A percentile compares a stretch with the other conserved stretches of the same genome.
Evolutionary conservation across 2,329 filamentous ascomycete genomes (phyloP).

Genomic region (Neofusicoccum ribis): DNA sequence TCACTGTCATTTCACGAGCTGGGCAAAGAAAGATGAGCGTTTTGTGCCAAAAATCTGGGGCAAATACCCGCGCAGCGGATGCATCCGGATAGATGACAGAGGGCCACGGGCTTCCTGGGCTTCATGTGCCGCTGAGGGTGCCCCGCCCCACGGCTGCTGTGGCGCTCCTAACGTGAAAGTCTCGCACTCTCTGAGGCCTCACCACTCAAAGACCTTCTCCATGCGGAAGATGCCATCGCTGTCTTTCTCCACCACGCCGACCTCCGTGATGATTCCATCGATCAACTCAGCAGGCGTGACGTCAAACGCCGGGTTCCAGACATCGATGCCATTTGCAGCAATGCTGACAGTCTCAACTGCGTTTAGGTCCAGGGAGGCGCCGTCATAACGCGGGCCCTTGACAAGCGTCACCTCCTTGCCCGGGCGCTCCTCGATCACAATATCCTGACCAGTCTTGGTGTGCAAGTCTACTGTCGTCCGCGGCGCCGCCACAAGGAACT

Average conservation of each 20-base stretch:
- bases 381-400: conserved; percentile 69
- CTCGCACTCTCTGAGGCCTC: conserved; percentile 26
- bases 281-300: conserved; percentile 87
- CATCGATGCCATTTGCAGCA: conserved; percentile 71
- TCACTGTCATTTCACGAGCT: conserved; percentile 25
- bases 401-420: conserved; percentile 80
- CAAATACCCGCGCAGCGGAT: background rate
- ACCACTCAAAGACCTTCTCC: conserved; percentile 41
- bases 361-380: conserved; percentile 63
- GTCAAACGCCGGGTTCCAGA: conserved; percentile 98
- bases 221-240: conserved; percentile 68
- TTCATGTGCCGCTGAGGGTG: too few species aligned
- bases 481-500: conserved; percentile 92
- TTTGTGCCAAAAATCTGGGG: background rate
- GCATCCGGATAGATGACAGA: background rate
- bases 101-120: too few species aligned
- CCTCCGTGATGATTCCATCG: conserved; percentile 91
- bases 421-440: conserved; percentile 87
- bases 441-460: conserved; percentile 74
- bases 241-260: conserved; percentile 80
- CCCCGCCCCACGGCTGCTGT: background rate
- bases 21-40: conserved; percentile 23
- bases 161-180: conserved; percentile 31
- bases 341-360: conserved; percentile 74
- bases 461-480: conserved; percentile 89